Base-by-base conservation (phyloP, 164 flowering plant species). In the Liriodendron chinense region DNA sequence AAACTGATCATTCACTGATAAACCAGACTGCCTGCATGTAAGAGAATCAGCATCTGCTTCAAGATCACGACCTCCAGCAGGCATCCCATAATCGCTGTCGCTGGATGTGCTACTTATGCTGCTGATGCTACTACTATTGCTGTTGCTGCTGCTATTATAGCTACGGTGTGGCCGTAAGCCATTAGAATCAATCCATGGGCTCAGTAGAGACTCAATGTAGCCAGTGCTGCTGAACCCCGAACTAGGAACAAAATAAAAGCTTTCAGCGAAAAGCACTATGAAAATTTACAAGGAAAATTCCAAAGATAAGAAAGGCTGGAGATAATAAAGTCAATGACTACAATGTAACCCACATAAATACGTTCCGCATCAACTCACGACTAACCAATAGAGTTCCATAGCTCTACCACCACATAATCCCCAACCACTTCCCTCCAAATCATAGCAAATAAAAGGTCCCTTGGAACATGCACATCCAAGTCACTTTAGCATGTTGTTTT, bases 21-120 rank as follows among this genome's bases (percentile, higher is more conserved):
- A 77, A 73, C 91, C 93, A 82, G 94, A 87, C 82, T 87, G 92
- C 78, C 89, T 88, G 68, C 92, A 88, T 25, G 89, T 75, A 69
- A 94, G 80, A 64, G 99, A 96, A 86, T 96, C 98, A 78, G 99
- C 98, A 89, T 96, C 99, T 70, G 97, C 96, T 53, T 96, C 98
- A 71, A 94, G 90, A 75, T 96, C 99, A 71, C 93, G 89, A 74
- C 80, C 66, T 80, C 84, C 85, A 25, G 79, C 69, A 14, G 76
- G 78, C 83, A 84, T 83, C 79, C 80, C 87, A 81, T 72, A 77
- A 82, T 91, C 98, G 85, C 94, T 94, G 49, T 89, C 97, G 86
- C 96, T 90, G 21, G 97, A 90, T 75, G 92, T 88, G 83, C 89
- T 84, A 84, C 90, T 91, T 80, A 87, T 75, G 86, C 94, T 91